Conservation (phyloP, 2,329 filamentous ascomycete genomes). For the Microdochium nivale region DNA sequence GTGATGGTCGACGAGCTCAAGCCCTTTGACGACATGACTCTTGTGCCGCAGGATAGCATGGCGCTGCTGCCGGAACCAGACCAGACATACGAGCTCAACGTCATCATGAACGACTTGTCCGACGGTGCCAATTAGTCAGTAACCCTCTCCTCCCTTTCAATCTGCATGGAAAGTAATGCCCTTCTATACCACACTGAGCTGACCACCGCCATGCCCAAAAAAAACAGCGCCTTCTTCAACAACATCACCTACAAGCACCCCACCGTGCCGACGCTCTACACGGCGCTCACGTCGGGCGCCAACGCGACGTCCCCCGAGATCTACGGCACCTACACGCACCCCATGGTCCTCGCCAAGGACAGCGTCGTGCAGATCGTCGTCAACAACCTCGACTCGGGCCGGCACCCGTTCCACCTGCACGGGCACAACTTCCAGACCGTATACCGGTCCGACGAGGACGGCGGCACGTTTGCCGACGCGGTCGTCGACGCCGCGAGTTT, state of each 20-base stretch:
- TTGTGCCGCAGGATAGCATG: slow-evolving; percentile 61
- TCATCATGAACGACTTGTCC: slow-evolving; percentile 58
- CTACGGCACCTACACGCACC: slow-evolving; percentile 41
- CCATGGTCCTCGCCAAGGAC: slow-evolving; percentile 58
- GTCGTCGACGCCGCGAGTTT: slow-evolving; percentile 36
- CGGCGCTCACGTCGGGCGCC: slow-evolving; percentile 49
- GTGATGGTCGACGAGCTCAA: slow-evolving; percentile 51
- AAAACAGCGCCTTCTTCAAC: slow-evolving; percentile 3
- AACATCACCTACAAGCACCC: slow-evolving; percentile 23
- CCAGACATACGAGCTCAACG: slow-evolving; percentile 52
- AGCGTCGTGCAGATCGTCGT: slow-evolving; percentile 64
- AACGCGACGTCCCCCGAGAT: slow-evolving; percentile 57
- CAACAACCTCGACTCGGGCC: slow-evolving; percentile 64
- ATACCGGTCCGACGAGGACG: slow-evolving; percentile 48
- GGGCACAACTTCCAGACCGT: slow-evolving; percentile 67
- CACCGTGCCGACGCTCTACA: slow-evolving; percentile 75
- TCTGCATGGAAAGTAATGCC: too few species aligned
- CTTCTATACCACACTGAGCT: too few species aligned
- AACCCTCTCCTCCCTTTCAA: slow-evolving; percentile 34
- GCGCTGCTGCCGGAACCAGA: slow-evolving; percentile 53
- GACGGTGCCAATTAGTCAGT: slow-evolving; percentile 60
- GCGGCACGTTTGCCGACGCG: slow-evolving; percentile 42
- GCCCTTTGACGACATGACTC: slow-evolving; percentile 64
- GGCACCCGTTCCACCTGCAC: slow-evolving; percentile 73
- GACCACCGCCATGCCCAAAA: slow-evolving; percentile 1